Evolutionary conservation across 805 yeast genomes (phyloP).

Genomic region (Candida cerambycidarum): DNA sequence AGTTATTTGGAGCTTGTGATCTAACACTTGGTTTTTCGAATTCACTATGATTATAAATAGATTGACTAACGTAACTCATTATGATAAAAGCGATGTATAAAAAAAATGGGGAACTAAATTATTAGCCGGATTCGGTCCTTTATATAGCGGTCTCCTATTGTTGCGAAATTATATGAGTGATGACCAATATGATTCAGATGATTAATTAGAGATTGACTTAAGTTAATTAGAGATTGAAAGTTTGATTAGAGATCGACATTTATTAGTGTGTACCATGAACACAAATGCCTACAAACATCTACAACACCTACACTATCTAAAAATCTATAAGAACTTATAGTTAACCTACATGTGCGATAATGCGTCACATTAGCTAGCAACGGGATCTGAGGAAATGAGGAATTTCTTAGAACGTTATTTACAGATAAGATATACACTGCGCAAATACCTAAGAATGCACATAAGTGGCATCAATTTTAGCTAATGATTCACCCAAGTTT

Average conservation of each 20-base stretch:
- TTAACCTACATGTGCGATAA: background rate
- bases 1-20: slow-evolving; percentile 14
- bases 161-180: background rate
- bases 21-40: slow-evolving; percentile 17
- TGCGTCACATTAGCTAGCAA: background rate
- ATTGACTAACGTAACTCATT: slow-evolving; percentile 14
- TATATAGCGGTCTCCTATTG: slow-evolving; percentile 10
- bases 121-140: slow-evolving; percentile 8
- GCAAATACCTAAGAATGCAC: slow-evolving; percentile 22
- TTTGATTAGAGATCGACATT: too few species aligned
- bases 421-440: background rate
- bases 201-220: too few species aligned
- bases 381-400: background rate
- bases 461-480: slow-evolving; percentile 91
- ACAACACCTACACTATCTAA: too few species aligned
- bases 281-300: too few species aligned
- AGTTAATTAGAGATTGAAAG: too few species aligned
- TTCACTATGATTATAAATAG: slow-evolving; percentile 15
- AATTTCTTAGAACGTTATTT: background rate
- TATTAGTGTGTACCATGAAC: too few species aligned
- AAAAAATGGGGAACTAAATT: background rate
- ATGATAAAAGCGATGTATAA: slow-evolving; percentile 7
- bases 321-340: too few species aligned
- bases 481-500: slow-evolving; percentile 65
- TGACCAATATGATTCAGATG: background rate